Conservation (phyloP, 352 stramenopile species). For the Globisporangium emineosum region DNA sequence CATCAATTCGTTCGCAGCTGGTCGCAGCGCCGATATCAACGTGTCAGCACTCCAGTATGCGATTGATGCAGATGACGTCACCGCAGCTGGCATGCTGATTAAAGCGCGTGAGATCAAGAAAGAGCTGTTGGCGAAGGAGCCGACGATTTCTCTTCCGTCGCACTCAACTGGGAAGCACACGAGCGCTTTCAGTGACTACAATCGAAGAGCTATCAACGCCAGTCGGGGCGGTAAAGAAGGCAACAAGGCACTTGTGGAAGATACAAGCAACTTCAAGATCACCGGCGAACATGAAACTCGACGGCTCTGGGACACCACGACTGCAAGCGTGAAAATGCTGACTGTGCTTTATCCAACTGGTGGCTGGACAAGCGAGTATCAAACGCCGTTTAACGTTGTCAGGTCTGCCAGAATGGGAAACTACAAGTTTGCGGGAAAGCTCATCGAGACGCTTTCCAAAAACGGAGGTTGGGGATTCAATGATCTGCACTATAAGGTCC, state of each 20-base stretch:
- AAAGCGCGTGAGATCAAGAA: conserved; percentile 48
- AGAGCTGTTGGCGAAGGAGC: conserved; percentile 35
- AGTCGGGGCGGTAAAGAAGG: conserved; percentile 77
- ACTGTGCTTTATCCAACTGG: conserved; percentile 65
- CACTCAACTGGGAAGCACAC: conserved; percentile 78
- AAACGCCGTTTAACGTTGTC: conserved; percentile 21
- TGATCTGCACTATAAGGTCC: conserved; percentile 53
- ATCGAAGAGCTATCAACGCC: conserved; percentile 75
- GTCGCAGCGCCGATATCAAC: conserved; percentile 40
- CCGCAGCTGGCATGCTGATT: conserved; percentile 35
- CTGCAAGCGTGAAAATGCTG: conserved; percentile 57
- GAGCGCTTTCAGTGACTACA: conserved; percentile 79
- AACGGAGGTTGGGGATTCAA: conserved; percentile 66
- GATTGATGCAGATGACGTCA: conserved; percentile 57
- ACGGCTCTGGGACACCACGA: conserved; percentile 42
- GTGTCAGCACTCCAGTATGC: conserved; percentile 59
- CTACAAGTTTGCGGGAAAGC: conserved; percentile 33
- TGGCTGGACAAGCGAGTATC: conserved; percentile 35
- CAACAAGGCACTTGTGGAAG: conserved; percentile 68
- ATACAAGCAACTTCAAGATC: conserved; percentile 17
- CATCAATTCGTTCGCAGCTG: conserved; percentile 48
- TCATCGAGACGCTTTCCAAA: conserved; percentile 36
- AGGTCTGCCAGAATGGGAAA: conserved; percentile 31
- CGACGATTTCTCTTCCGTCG: conserved; percentile 55
- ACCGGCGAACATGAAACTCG: conserved; percentile 13